Evolutionary conservation across 495 filamentous ascomycete genomes (phyloP).

Genomic region (Friedmanniomyces endolithicus): DNA sequence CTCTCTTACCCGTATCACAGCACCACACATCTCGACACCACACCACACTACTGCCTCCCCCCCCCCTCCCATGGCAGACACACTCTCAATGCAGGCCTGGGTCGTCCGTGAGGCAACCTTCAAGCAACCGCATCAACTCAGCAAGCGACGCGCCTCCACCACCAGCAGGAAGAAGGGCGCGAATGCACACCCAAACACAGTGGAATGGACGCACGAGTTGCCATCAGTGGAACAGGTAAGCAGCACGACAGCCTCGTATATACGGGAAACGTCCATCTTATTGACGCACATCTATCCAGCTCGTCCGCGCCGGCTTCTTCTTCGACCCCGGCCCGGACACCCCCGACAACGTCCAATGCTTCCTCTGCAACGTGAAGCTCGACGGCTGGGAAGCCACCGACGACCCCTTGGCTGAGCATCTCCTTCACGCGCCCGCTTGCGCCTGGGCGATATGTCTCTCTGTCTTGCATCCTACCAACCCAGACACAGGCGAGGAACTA

Average conservation of each 20-base stretch:
- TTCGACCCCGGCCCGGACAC: conserved; percentile 61
- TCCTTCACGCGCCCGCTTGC: conserved; percentile 67
- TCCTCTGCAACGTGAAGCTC: conserved; percentile 63
- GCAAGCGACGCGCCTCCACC: conserved; percentile 52
- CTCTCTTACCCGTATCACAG: not conserved
- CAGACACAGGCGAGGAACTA: conserved; percentile 37
- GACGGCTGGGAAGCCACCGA: conserved; percentile 86
- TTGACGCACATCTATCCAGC: conserved; percentile 34
- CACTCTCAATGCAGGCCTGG: conserved; percentile 37
- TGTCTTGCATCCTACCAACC: conserved; percentile 48
- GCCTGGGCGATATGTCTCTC: conserved; percentile 76
- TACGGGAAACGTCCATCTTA: too few relatives aligned
- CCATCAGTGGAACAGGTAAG: conserved; percentile 54
- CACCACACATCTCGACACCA: not conserved
- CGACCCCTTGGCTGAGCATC: conserved; percentile 66
- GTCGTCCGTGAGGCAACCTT: conserved; percentile 68
- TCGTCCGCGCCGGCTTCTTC: conserved; percentile 83
- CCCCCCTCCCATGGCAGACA: conserved; percentile 5
- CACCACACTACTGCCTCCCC: too few relatives aligned
- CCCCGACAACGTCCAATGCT: conserved; percentile 83
- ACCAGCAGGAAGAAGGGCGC: conserved; percentile 39
- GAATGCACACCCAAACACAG: conserved; percentile 35
- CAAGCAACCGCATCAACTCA: conserved; percentile 42
- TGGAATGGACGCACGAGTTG: conserved; percentile 65
- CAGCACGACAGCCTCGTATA: not conserved